Percentiles rank a stretch among this genome's conserved stretches.
These are phyloP conservation scores for Wilcoxina mikolae DNA, from an alignment of 495 filamentous ascomycete genomes.

Conservation along the genomic window DNA sequence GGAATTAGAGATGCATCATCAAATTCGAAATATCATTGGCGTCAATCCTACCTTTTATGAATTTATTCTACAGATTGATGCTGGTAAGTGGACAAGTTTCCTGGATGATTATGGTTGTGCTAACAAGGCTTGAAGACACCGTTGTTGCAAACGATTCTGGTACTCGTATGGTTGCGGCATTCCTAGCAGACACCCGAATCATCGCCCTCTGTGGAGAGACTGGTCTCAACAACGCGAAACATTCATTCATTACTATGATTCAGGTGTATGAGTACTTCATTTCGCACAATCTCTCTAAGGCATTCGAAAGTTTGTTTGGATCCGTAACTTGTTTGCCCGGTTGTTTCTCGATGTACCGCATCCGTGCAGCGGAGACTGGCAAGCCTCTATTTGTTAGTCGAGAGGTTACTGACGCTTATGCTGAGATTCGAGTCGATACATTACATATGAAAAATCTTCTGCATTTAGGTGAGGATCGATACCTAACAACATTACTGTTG, in stretches of 20 bases:
- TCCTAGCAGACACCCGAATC: slow-evolving; percentile 87
- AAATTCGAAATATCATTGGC: slow-evolving; percentile 97
- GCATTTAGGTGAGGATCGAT: slow-evolving; percentile 92
- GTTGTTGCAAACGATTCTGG: slow-evolving; percentile 84
- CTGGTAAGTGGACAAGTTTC: slow-evolving; percentile 32
- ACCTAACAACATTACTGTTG: slow-evolving; percentile 91
- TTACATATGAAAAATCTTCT: slow-evolving; percentile 97
- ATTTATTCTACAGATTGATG: slow-evolving; percentile 94
- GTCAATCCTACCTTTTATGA: slow-evolving; percentile 96
- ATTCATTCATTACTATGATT: slow-evolving; percentile 98
- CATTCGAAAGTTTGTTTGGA: slow-evolving; percentile 89
- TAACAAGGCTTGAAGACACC: slow-evolving; percentile 41
- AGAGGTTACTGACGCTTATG: slow-evolving; percentile 72
- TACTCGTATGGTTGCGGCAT: slow-evolving; percentile 83
- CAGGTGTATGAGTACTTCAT: slow-evolving; percentile 99
- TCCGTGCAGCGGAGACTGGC: slow-evolving; percentile 82
- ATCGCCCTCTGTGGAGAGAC: slow-evolving; percentile 97
- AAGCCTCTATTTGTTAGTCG: slow-evolving; percentile 85
- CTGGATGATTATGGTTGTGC: neutral
- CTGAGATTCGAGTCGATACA: slow-evolving; percentile 75
- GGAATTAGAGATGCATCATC: slow-evolving; percentile 95
- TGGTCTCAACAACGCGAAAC: slow-evolving; percentile 84
- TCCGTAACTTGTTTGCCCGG: slow-evolving; percentile 95
- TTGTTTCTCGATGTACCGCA: slow-evolving; percentile 98
- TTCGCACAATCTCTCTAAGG: slow-evolving; percentile 83